Base-by-base conservation (phyloP, 108 stramenopile species). In the Discostella pseudostelligera region DNA sequence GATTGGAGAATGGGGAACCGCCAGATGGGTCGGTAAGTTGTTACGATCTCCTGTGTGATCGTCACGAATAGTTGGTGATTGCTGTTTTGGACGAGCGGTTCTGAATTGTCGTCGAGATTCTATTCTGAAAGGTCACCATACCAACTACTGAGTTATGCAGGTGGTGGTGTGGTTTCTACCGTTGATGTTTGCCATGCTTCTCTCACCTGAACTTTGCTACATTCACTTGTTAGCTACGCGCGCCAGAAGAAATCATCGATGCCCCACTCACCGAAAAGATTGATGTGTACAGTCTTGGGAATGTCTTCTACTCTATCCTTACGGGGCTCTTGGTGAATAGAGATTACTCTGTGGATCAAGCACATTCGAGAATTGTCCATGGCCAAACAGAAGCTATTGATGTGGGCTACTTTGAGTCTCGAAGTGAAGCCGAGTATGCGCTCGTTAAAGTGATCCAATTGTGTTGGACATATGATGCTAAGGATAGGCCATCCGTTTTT, bases 231-330 rank as follows among this genome's bases (percentile, higher is more conserved):
- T 37, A 83, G 67, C 82, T 82, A 59, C 74, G 84, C 12, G 50
- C 88, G 7, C 85, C 88, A 10, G 85, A 90, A 64, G 88, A 90
- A 67, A 82, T 81, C 69, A 13, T 45, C 12, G 82, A 84, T 39
- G 32, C 55, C 17, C 76, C 74, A 13, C 56, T 86, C 50, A 73
- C 74, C 17, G 88, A 90, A 75, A 82, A 90, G 72, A 79, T 84
- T 60, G 86, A 87, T 62, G 79, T 87, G 20, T 87, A 45, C 54
- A 72, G 72, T 39, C 37, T 78, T 10, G 86, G 86, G 3, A 87
- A 87, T 69, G 79, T 80, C 55, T 65, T 87, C 16, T 87, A 73
- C 40, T 51, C 42, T 16, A 43, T 87, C 12, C 51, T 87, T 32
- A 84, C 83, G 22, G 83, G 85, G 10, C 26, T 82, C 12, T 22